phyloP scores from a whole-genome alignment of 768 basidiomycete species.

The Neoboletus brunneissimus region DNA sequence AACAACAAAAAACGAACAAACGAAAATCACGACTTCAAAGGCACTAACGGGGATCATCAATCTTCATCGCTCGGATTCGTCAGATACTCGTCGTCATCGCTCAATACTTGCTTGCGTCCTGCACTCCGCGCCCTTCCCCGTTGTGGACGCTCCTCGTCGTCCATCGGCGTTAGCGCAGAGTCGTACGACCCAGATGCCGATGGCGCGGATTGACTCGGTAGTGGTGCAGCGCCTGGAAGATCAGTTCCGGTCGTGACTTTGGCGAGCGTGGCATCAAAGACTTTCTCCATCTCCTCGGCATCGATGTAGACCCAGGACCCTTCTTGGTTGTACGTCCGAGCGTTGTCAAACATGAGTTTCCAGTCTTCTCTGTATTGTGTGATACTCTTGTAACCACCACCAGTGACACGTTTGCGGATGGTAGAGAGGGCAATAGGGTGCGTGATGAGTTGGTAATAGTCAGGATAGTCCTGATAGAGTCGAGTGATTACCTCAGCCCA shows the following conservation, averaged over 20 bases:
- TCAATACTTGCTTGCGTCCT: conserved; percentile 70
- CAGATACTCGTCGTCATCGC: conserved; percentile 62
- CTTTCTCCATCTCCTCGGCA: conserved; percentile 92
- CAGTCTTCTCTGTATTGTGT: conserved; percentile 73
- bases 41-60: conserved; percentile 19
- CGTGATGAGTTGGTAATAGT: conserved; percentile 87
- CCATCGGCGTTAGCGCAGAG: conserved; percentile 75
- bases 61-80: conserved; percentile 74
- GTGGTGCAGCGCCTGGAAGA: conserved; percentile 66
- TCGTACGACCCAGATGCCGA: conserved; percentile 51
- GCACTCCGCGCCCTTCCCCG: conserved; percentile 55
- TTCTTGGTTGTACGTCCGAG: conserved; percentile 90
- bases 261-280: conserved; percentile 71
- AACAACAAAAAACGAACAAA: neutral
- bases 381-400: conserved; percentile 71
- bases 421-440: conserved; percentile 86
- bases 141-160: conserved; percentile 69
- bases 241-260: conserved; percentile 63
- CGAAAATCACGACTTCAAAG: neutral
- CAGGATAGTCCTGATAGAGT: conserved; percentile 71
- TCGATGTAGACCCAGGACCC: conserved; percentile 94
- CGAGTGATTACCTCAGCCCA: conserved; percentile 11
- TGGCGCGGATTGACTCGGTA: conserved; percentile 25
- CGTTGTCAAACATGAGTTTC: conserved; percentile 92
- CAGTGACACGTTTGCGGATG: conserved; percentile 73